A percentile compares a stretch with the other conserved stretches of the same genome.
These are phyloP conservation scores for Cercospora nicotianae DNA, from an alignment of 2,329 filamentous ascomycete species.

Conservation along the genomic window DNA sequence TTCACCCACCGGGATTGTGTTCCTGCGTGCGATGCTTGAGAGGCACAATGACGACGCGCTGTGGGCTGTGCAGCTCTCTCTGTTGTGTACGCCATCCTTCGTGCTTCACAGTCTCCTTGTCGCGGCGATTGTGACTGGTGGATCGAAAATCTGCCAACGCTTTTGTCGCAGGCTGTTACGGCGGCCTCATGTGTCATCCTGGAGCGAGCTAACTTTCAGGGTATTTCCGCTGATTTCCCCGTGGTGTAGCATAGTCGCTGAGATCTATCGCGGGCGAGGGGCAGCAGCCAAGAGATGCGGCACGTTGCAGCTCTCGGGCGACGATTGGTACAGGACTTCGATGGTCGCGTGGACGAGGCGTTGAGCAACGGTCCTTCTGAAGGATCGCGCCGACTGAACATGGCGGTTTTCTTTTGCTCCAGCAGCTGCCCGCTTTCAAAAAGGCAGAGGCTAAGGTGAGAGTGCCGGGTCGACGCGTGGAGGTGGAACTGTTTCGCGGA, in stretches of 20 bases:
- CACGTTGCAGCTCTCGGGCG: neutral
- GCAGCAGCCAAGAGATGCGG: neutral
- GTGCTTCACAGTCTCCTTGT: neutral
- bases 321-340: neutral
- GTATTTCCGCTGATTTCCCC: constrained; percentile 1
- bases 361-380: neutral
- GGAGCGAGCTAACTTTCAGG: constrained; percentile 1
- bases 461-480: neutral
- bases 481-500: neutral
- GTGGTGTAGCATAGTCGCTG: neutral
- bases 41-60: constrained; percentile 1
- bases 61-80: neutral
- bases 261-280: neutral
- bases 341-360: neutral
- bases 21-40: neutral
- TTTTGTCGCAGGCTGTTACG: constrained; percentile 10
- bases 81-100: neutral
- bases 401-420: neutral
- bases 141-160: neutral
- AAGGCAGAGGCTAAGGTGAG: neutral
- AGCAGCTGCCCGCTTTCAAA: neutral
- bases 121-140: neutral
- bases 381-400: neutral
- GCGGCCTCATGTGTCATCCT: neutral
- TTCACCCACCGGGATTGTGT: neutral